Evolutionary conservation across 2,329 filamentous ascomycete genomes (phyloP).

Genomic region (Fusarium sp.): DNA sequence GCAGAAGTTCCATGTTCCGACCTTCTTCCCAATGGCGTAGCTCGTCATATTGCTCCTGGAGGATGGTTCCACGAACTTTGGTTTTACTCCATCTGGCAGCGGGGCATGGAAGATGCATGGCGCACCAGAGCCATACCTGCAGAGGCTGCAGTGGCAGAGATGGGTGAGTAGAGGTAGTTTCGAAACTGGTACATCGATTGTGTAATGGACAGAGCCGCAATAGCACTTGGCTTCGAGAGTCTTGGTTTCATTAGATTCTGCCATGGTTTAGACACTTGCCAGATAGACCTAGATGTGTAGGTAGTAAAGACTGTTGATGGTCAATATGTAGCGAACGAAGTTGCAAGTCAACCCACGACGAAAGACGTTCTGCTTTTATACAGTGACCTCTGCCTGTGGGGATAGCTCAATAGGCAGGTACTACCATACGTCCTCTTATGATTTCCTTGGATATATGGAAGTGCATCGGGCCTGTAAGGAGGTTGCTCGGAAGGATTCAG

Average conservation of each 20-base stretch:
- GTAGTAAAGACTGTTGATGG: not conserved
- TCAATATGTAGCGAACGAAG: not conserved
- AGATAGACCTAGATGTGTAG: not conserved
- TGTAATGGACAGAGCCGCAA: constrained; percentile 58
- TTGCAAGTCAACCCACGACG: not conserved
- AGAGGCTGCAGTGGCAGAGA: constrained; percentile 60
- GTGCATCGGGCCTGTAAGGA: not conserved
- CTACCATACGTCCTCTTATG: constrained; percentile 2
- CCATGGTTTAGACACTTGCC: constrained; percentile 25
- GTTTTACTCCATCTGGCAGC: constrained; percentile 51
- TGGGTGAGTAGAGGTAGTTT: constrained; percentile 56
- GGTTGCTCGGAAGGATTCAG: not conserved
- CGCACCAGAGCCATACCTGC: constrained; percentile 57
- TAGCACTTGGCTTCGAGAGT: constrained; percentile 59
- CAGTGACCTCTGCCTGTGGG: not conserved
- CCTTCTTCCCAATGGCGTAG: constrained; percentile 49
- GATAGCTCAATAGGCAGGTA: not conserved
- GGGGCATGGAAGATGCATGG: constrained; percentile 57
- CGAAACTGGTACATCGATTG: constrained; percentile 53
- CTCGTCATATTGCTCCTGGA: constrained; percentile 51
- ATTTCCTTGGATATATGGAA: not conserved
- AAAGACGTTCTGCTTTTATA: constrained; percentile 5
- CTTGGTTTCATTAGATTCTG: constrained; percentile 41
- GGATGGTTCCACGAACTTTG: constrained; percentile 56
- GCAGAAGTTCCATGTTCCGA: constrained; percentile 57